phyloP scores from a whole-genome alignment of 805 yeast genomes.

The Candida glaebosa region DNA sequence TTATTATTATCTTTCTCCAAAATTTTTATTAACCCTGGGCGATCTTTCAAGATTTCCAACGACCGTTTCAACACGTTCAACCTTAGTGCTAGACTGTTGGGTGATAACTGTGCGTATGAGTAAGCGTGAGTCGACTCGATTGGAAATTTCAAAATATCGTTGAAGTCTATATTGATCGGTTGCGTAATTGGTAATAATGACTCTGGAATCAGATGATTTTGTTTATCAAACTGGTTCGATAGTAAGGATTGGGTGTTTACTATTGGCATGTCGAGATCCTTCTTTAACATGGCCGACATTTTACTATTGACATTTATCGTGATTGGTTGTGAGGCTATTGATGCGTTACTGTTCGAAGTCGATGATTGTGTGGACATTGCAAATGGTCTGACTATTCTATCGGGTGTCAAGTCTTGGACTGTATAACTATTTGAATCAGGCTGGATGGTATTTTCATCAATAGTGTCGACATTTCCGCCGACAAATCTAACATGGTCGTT shows the following conservation, averaged over 20 bases:
- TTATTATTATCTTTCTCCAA: slow-evolving; percentile 1
- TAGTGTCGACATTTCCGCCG: no score
- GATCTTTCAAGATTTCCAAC: slow-evolving; percentile 63
- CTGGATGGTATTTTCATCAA: no score
- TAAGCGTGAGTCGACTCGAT: slow-evolving; percentile 80
- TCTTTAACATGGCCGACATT: no score
- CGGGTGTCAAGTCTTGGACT: not conserved
- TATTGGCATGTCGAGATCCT: not conserved
- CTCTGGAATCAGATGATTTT: not conserved
- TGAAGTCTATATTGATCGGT: slow-evolving; percentile 6
- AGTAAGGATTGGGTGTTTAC: not conserved
- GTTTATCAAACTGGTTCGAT: not conserved
- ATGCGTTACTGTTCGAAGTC: not conserved
- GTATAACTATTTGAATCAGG: no score
- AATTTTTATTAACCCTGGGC: slow-evolving; percentile 45
- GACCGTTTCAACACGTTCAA: slow-evolving; percentile 73
- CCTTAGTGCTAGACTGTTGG: slow-evolving; percentile 74
- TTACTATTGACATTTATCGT: no score
- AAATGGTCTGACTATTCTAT: not conserved
- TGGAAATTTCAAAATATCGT: slow-evolving; percentile 59
- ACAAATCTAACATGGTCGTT: not conserved
- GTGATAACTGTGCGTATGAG: slow-evolving; percentile 79
- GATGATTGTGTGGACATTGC: not conserved
- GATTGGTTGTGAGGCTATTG: not conserved
- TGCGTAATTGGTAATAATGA: not conserved